Conservation (phyloP, 768 basidiomycete species). For the Trametes elegans region DNA sequence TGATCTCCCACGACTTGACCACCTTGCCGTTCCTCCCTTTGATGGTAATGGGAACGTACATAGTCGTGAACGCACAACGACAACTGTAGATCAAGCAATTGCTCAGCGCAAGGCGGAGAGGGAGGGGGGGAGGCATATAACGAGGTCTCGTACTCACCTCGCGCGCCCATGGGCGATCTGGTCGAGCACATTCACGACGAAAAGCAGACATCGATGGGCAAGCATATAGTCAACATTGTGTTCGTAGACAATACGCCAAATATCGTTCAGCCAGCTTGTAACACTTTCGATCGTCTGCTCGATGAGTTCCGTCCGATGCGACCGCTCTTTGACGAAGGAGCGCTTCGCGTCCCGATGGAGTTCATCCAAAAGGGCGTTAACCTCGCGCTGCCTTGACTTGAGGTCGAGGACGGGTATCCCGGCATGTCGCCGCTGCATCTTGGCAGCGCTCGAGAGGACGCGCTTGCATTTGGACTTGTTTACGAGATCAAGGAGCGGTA, state of each 20-base stretch:
- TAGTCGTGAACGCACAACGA: conserved; percentile 47
- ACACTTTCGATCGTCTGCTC: conserved; percentile 55
- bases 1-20: conserved; percentile 48
- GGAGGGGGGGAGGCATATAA: not conserved
- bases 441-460: conserved; percentile 39
- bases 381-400: conserved; percentile 52
- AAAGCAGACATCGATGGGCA: conserved; percentile 58
- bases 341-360: conserved; percentile 53
- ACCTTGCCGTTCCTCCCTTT: conserved; percentile 41
- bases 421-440: conserved; percentile 37
- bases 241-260: conserved; percentile 64
- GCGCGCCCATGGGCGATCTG: conserved; percentile 42
- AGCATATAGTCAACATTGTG: conserved; percentile 47
- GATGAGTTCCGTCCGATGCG: conserved; percentile 53
- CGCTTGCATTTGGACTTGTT: conserved; percentile 38
- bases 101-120: not conserved
- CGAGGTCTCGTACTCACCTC: conserved; percentile 28
- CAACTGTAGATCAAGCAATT: too few species aligned
- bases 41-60: conserved; percentile 47
- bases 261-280: conserved; percentile 56
- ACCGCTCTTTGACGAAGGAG: conserved; percentile 50
- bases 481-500: conserved; percentile 45
- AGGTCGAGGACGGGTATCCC: conserved; percentile 51
- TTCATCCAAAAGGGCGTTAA: conserved; percentile 50
- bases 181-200: conserved; percentile 44